Evolutionary conservation across 2,329 filamentous ascomycete genomes (phyloP).

Genomic region (Neobulgaria alba): DNA sequence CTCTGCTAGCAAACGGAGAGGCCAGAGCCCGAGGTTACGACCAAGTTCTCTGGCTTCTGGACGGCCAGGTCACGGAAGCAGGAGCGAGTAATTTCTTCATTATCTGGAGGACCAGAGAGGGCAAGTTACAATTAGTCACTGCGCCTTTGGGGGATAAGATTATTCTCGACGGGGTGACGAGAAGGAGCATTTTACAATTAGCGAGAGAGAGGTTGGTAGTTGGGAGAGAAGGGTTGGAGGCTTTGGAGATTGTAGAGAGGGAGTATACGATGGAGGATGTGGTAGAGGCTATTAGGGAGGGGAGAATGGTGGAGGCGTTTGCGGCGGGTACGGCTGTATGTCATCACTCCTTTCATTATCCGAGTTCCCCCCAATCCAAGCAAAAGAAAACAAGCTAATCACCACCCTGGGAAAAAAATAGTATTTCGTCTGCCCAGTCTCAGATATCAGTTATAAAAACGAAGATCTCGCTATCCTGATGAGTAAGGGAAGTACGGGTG

Average conservation of each 20-base stretch:
- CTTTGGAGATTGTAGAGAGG: conserved; percentile 68
- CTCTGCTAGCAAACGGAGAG: conserved; percentile 67
- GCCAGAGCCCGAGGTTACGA: conserved; percentile 67
- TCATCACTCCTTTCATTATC: too few species aligned
- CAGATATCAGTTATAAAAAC: conserved; percentile 42
- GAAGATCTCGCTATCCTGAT: conserved; percentile 52
- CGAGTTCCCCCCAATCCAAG: too few species aligned
- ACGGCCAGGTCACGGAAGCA: conserved; percentile 78
- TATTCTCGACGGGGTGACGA: conserved; percentile 84
- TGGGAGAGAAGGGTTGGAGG: conserved; percentile 30
- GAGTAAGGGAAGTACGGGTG: conserved; percentile 42
- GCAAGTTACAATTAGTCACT: conserved; percentile 64
- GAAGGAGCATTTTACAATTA: conserved; percentile 69
- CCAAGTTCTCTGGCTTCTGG: conserved; percentile 90
- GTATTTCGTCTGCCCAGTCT: conserved; percentile 63
- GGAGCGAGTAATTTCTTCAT: conserved; percentile 91
- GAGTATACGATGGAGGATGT: conserved; percentile 77
- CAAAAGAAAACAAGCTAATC: too few species aligned
- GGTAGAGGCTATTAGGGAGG: conserved; percentile 61
- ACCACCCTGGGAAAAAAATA: too few species aligned
- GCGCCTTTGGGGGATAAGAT: conserved; percentile 75
- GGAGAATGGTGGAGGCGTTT: conserved; percentile 75
- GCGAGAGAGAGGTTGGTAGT: conserved; percentile 51
- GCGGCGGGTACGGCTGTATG: conserved; percentile 77
- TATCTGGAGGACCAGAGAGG: conserved; percentile 61